Percentiles rank a stretch among this genome's conserved stretches.
phyloP scores from a whole-genome alignment of 1,139 yeast species.

The Trichomonascaceae sp. region DNA sequence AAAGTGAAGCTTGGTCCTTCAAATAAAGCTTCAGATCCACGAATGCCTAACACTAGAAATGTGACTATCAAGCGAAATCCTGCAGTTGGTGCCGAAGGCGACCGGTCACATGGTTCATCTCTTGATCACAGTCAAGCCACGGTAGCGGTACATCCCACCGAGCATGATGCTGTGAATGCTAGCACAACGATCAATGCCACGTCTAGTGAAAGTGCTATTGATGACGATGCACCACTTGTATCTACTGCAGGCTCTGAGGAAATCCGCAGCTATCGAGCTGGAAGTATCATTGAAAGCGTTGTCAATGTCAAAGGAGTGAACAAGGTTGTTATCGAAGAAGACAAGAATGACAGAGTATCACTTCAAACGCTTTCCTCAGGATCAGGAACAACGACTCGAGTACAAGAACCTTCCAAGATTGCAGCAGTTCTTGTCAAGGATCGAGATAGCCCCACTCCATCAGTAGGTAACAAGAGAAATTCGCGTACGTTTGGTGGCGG shows the following conservation, averaged over 20 bases:
- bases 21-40: slow-evolving; percentile 79
- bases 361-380: background rate
- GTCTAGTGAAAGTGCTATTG: background rate
- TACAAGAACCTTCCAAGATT: background rate
- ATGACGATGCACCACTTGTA: background rate
- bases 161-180: background rate
- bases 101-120: background rate
- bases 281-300: slow-evolving; percentile 80
- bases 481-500: background rate
- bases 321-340: slow-evolving; percentile 74
- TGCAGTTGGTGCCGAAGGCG: background rate
- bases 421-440: slow-evolving; percentile 1
- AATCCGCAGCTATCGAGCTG: slow-evolving; percentile 36
- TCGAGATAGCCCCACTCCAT: background rate
- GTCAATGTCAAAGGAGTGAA: slow-evolving; percentile 79
- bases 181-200: background rate
- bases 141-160: background rate
- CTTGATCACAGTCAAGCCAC: background rate
- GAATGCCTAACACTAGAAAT: slow-evolving; percentile 57
- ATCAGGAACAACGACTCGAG: background rate
- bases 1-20: slow-evolving; percentile 34
- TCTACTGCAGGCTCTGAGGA: slow-evolving; percentile 5
- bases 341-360: background rate
- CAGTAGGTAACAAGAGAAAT: background rate
- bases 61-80: slow-evolving; percentile 36